Percentiles rank a stretch among this genome's conserved stretches.
phyloP scores from a whole-genome alignment of 2,329 filamentous ascomycete genomes.

The Alternaria atra region DNA sequence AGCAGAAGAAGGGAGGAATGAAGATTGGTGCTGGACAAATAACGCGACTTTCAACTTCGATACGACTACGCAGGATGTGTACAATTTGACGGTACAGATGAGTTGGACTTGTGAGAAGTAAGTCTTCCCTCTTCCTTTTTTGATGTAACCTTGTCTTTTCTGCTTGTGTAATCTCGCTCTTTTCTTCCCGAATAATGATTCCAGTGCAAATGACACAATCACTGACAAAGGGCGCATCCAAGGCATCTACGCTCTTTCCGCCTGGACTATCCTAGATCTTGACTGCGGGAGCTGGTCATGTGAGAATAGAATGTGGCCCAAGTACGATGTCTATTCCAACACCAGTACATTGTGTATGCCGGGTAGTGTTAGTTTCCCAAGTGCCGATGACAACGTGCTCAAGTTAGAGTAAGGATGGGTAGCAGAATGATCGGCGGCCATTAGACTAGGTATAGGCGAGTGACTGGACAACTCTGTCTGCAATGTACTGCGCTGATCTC shows the following conservation, averaged over 20 bases:
- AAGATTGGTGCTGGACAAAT: neutral
- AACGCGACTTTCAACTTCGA: slow-evolving; percentile 14
- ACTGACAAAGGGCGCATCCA: slow-evolving; percentile 6
- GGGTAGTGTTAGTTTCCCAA: neutral
- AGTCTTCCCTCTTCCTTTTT: neutral
- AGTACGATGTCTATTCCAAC: neutral
- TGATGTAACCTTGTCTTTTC: neutral
- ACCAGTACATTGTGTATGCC: slow-evolving; percentile 2
- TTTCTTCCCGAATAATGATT: neutral
- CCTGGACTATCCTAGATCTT: slow-evolving; percentile 3
- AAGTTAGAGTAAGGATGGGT: neutral
- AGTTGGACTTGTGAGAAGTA: slow-evolving; percentile 23
- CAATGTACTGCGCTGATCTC: neutral
- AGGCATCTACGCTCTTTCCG: slow-evolving; percentile 3
- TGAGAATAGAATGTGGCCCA: slow-evolving; percentile 17
- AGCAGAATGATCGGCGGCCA: no score
- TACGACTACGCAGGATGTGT: neutral
- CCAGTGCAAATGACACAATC: neutral
- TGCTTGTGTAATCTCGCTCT: neutral
- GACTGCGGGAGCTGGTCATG: slow-evolving; percentile 17
- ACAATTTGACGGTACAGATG: slow-evolving; percentile 10
- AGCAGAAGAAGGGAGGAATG: neutral
- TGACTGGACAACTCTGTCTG: neutral
- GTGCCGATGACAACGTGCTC: neutral
- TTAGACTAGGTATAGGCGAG: neutral